phyloP scores from a whole-genome alignment of 106 monocot genomes.

The Allium cepa region DNA sequence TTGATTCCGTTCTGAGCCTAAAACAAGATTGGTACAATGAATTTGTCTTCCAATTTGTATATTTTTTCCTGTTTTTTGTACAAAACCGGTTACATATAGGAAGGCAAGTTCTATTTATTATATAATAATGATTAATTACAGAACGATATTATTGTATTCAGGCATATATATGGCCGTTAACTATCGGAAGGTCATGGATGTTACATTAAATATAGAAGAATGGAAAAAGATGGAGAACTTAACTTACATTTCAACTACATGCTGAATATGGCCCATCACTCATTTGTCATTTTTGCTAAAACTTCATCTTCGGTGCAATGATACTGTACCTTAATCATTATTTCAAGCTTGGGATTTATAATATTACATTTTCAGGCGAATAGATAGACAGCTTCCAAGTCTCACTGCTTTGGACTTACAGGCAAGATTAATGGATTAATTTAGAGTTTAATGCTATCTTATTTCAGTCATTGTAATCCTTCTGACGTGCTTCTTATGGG shows the following conservation, averaged over 20 bases:
- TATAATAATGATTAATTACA: no score
- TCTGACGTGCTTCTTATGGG: conserved; percentile 7
- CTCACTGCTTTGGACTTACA: conserved; percentile 87
- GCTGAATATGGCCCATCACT: not conserved
- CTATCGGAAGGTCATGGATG: conserved; percentile 86
- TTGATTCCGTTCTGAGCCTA: no score
- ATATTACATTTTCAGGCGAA: conserved; percentile 97
- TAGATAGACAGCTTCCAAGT: conserved; percentile 96
- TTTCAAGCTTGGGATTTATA: conserved; percentile 98
- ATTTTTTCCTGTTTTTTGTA: no score
- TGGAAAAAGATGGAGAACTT: conserved; percentile 92
- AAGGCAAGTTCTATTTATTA: no score
- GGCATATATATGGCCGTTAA: conserved; percentile 97
- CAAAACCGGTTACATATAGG: no score
- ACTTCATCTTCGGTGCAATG: not conserved
- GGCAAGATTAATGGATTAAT: conserved; percentile 23
- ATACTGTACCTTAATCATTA: conserved; percentile 1
- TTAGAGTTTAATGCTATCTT: not conserved
- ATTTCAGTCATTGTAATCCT: not conserved
- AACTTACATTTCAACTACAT: conserved; percentile 53
- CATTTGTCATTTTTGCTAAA: not conserved
- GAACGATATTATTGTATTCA: conserved; percentile 10
- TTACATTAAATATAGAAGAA: conserved; percentile 74
- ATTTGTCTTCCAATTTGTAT: no score
- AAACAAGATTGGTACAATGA: no score